Conservation (phyloP, 225 moss, liverwort and hornwort species). For the Antitrichia curtipendula region DNA sequence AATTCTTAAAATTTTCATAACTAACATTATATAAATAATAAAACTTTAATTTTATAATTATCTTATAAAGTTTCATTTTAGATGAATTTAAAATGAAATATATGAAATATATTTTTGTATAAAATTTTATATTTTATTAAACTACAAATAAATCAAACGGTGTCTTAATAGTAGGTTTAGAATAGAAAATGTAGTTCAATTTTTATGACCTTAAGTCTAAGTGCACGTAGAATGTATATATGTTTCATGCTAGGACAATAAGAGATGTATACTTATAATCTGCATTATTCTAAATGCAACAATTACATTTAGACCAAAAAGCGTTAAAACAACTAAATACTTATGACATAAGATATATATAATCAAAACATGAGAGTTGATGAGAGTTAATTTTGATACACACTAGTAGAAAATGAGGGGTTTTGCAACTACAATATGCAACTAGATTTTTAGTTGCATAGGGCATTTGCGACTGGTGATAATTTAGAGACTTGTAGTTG, state of each 20-base stretch:
- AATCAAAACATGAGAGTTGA: neutral
- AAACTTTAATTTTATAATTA: neutral
- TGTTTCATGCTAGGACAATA: neutral
- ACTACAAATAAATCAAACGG: neutral
- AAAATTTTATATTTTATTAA: neutral
- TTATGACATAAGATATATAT: neutral
- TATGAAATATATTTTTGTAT: neutral
- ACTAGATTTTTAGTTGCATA: too few species aligned
- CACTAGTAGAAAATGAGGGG: too few species aligned
- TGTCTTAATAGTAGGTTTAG: neutral
- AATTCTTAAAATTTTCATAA: too few species aligned
- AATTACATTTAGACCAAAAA: neutral
- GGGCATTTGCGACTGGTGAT: too few species aligned
- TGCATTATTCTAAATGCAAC: neutral
- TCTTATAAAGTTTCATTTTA: neutral
- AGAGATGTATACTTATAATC: neutral
- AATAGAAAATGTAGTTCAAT: neutral
- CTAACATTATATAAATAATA: too few species aligned
- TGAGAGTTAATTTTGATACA: too few species aligned
- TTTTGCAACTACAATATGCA: too few species aligned
- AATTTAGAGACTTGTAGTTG: too few species aligned
- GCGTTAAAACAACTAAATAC: neutral
- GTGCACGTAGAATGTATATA: neutral
- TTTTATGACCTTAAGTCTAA: neutral
- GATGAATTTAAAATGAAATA: fast-evolving